Conservation (phyloP, 106 monocot genomes). For the Dendrobium huoshanense region DNA sequence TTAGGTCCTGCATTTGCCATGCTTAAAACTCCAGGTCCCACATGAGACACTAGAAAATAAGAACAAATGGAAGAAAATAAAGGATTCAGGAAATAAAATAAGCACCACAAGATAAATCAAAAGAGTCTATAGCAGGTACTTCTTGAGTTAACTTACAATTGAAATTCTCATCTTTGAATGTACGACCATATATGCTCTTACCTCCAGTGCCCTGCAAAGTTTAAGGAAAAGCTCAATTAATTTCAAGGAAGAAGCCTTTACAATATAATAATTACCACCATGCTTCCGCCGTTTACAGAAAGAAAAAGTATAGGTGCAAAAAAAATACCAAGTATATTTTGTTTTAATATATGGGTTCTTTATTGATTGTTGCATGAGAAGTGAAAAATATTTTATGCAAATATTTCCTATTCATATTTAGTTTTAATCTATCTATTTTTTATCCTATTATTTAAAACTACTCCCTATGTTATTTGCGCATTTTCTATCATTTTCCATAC, state of each 20-base stretch:
- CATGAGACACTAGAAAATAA: slow-evolving; percentile 51
- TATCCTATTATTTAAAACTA: not conserved
- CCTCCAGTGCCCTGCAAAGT: slow-evolving; percentile 83
- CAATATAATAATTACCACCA: too few relatives aligned
- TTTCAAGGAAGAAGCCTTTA: too few relatives aligned
- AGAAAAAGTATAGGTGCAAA: too few relatives aligned
- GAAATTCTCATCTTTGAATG: slow-evolving; percentile 94
- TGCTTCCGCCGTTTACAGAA: too few relatives aligned
- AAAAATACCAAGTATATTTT: too few relatives aligned
- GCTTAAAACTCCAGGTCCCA: slow-evolving; percentile 84
- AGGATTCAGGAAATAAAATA: not conserved
- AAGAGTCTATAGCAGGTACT: not conserved
- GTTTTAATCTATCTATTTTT: not conserved
- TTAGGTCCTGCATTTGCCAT: slow-evolving; percentile 99
- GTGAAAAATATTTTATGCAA: too few relatives aligned
- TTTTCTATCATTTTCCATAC: too few relatives aligned
- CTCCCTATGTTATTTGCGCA: too few relatives aligned
- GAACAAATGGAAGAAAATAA: not conserved
- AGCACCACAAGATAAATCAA: not conserved
- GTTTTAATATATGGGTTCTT: too few relatives aligned
- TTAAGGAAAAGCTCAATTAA: too few relatives aligned
- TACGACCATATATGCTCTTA: slow-evolving; percentile 92
- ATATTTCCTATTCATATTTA: too few relatives aligned
- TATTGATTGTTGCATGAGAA: too few relatives aligned
- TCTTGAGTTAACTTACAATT: slow-evolving; percentile 39